Evolutionary conservation across 306 rosid genomes (phyloP).

Genomic region (Pyrus bretschneideri): DNA sequence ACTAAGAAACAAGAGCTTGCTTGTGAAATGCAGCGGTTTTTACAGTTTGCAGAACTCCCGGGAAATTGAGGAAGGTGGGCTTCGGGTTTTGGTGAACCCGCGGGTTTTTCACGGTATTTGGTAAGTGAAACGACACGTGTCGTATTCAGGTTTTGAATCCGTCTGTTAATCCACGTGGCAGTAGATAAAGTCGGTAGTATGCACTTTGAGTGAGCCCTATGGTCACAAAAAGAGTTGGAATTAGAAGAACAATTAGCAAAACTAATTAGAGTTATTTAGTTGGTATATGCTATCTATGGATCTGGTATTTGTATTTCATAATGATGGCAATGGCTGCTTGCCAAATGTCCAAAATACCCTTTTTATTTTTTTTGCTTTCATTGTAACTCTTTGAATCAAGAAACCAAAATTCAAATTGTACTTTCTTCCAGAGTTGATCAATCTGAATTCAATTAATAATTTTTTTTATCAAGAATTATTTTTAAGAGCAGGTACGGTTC

Average conservation of each 20-base stretch:
- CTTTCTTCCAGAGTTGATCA: too few species aligned
- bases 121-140: not conserved
- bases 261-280: not conserved
- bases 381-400: not conserved
- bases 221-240: not conserved
- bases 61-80: not conserved
- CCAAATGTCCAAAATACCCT: not conserved
- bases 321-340: not conserved
- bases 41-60: constrained; percentile 21
- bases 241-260: not conserved
- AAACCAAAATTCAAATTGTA: not conserved
- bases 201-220: not conserved
- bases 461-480: not conserved
- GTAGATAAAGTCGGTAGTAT: not conserved
- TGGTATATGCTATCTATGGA: not conserved
- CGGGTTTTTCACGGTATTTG: not conserved
- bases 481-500: too few species aligned
- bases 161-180: not conserved
- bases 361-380: not conserved
- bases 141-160: too few species aligned
- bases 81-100: not conserved
- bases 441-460: too few species aligned
- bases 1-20: not conserved
- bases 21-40: constrained; percentile 12
- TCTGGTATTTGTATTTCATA: not conserved